Evolutionary conservation across 306 rosid species (phyloP), one percentile per base, ranked within the genome.

Genomic region (Mucuna pruriens): DNA sequence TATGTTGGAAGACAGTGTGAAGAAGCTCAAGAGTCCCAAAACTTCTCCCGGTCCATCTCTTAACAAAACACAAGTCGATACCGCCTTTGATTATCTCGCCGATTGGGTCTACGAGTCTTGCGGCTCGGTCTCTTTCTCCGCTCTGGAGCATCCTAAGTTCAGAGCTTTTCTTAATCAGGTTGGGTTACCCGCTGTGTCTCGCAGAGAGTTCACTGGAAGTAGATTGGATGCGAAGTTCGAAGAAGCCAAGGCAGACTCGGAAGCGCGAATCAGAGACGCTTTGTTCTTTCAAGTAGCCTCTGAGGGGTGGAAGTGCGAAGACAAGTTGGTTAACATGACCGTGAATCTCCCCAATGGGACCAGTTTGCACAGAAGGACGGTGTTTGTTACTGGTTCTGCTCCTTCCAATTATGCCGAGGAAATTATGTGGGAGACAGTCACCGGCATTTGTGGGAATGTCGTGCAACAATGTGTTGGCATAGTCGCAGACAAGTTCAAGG

Each of bases 341-440:
- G 97, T 92, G 55, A 94, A 94, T 84, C 90, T 94, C 12, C 98
- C 97, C 0, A 90, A 94, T 81, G 98, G 98, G 80, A 94, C 95
- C 66, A 94, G 96, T 79, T 44, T 92, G 86, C 92, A 89, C 85
- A 79, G 97, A 49, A 87, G 73, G 33, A 95, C 95, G 0, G 85
- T 92, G 77, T 94, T 92, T 76, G 86, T 92, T 3, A 58, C 85
- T 8, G 91, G 90, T 23, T 85, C 91, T 33, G 94, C 85, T 66
- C 95, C 95, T 61, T 88, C 97, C 0, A 80, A 84, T 17, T 94
- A 90, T 79, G 97, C 98, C 2, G 94, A 94, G 85, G 97, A 94
- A 58, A 85, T 94, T 51, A 71, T 92, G 75, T 88, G 90, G 97
- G 98, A 94, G 87, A 92, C 97, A 19, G 63, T 94, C 19, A 85